phyloP scores from a whole-genome alignment of 2,329 filamentous ascomycete species.

The Fusarium sp. region DNA sequence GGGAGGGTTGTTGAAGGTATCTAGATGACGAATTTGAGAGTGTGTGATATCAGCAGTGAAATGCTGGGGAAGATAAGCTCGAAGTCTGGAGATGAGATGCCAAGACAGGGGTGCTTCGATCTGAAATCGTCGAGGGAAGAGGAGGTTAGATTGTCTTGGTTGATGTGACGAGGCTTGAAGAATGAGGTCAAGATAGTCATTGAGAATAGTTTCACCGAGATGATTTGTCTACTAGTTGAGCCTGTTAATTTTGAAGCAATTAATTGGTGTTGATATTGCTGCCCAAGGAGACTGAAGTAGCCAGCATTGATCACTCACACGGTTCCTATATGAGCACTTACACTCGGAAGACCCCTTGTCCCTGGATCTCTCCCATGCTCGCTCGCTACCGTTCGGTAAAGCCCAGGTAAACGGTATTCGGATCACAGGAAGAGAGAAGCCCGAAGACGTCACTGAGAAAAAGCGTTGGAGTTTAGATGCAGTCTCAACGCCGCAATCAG shows the following conservation, averaged over 20 bases:
- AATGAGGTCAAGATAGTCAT: neutral
- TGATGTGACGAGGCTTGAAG: neutral
- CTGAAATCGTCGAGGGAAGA: neutral
- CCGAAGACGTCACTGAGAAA: conserved; percentile 29
- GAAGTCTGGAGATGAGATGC: neutral
- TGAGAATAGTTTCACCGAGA: neutral
- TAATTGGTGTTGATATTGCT: neutral
- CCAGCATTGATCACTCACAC: neutral
- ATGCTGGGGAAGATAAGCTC: conserved; percentile 23
- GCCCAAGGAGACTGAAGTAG: neutral
- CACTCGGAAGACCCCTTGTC: conserved; percentile 3
- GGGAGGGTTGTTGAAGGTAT: conserved; percentile 13
- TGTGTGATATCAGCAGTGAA: conserved; percentile 4
- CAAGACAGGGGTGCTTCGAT: neutral
- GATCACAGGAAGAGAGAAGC: conserved; percentile 26
- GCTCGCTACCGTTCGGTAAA: conserved; percentile 36
- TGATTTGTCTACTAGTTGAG: neutral
- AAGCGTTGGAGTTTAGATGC: conserved; percentile 30
- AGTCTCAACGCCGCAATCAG: conserved; percentile 34
- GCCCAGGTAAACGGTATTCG: conserved; percentile 12
- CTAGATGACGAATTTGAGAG: conserved; percentile 11
- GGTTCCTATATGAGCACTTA: neutral
- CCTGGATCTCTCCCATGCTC: conserved; percentile 8
- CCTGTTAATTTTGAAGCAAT: neutral
- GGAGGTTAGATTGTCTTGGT: conserved; percentile 8